A percentile compares a stretch with the other conserved stretches of the same genome.
Conservation (phyloP, 108 stramenopile species). For the Cyclotella cryptica region DNA sequence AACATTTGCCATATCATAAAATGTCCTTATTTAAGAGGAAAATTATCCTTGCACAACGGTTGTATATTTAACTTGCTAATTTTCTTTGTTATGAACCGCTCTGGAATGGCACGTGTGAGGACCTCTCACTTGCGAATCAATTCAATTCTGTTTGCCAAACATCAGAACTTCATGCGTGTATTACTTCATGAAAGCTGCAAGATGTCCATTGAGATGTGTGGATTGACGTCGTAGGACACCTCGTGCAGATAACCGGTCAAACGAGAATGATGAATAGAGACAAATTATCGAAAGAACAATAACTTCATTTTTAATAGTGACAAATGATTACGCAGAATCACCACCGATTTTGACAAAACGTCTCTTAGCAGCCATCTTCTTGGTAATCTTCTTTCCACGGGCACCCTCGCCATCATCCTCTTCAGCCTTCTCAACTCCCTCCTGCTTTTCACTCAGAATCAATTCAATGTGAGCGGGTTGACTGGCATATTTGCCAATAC, state of each 20-base stretch:
- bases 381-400: slow-evolving; percentile 75
- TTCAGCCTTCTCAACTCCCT: slow-evolving; percentile 80
- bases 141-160: no score
- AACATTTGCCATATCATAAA: neutral
- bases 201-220: no score
- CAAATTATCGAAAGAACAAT: neutral
- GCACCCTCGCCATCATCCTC: slow-evolving; percentile 64
- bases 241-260: no score
- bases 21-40: no score
- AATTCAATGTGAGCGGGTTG: slow-evolving; percentile 99
- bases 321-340: slow-evolving; percentile 27
- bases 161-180: no score
- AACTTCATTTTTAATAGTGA: slow-evolving; percentile 10
- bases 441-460: slow-evolving; percentile 87
- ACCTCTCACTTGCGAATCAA: neutral
- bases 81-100: no score
- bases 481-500: slow-evolving; percentile 98
- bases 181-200: no score
- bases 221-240: no score
- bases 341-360: slow-evolving; percentile 89
- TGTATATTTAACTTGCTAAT: no score
- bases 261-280: no score
- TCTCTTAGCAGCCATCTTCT: slow-evolving; percentile 80
- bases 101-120: no score
- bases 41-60: no score